A percentile compares a stretch with the other conserved stretches of the same genome.
phyloP scores from a whole-genome alignment of 2,329 filamentous ascomycete genomes.

The Colletotrichum sublineola region DNA sequence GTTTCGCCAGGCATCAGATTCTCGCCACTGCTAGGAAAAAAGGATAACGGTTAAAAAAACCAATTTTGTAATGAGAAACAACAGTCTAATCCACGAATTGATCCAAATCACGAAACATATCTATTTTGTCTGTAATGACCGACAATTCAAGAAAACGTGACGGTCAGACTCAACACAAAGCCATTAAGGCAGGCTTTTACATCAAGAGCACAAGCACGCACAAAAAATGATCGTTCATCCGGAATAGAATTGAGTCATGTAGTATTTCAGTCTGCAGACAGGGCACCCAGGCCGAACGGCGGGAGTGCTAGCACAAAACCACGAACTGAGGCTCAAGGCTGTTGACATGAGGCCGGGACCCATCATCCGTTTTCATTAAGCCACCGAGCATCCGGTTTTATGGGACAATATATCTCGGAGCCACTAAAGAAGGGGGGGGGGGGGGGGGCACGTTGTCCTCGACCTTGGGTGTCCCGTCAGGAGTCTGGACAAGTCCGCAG shows the following conservation, averaged over 20 bases:
- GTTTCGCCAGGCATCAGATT: neutral
- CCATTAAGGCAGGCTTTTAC: neutral
- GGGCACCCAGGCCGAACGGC: neutral
- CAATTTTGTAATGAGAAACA: too few relatives aligned
- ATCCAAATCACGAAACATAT: too few relatives aligned
- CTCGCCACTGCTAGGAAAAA: neutral
- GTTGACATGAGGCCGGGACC: neutral
- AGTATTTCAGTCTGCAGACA: too few relatives aligned
- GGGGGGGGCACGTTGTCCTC: neutral
- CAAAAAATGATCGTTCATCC: neutral
- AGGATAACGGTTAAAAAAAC: too few relatives aligned
- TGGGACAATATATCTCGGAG: too few relatives aligned
- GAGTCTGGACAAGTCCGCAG: neutral
- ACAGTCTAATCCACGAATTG: too few relatives aligned
- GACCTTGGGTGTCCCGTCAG: constrained; percentile 6
- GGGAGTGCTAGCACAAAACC: neutral
- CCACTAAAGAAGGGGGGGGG: neutral
- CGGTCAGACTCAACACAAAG: neutral
- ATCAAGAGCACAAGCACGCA: neutral
- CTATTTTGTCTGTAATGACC: too few relatives aligned
- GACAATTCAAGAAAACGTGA: neutral
- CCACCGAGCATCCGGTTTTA: neutral
- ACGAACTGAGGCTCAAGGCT: too few relatives aligned
- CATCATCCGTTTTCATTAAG: neutral
- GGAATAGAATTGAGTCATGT: neutral